Evolutionary conservation across 257 asterid genomes (phyloP), one percentile per base, ranked within the genome.

Genomic region (Nicotiana tomentosiformis): DNA sequence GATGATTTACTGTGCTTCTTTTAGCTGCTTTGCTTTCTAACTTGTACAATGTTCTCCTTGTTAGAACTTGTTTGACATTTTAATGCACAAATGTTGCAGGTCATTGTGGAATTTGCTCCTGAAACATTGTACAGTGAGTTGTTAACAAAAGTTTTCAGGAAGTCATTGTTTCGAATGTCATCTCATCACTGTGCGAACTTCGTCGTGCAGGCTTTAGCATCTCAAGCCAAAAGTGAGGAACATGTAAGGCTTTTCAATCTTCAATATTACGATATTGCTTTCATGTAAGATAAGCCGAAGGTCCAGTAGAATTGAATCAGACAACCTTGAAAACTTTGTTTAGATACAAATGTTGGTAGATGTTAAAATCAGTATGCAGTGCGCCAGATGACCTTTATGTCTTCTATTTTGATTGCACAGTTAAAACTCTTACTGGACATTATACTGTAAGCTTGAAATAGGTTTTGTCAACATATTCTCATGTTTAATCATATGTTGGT

Each of bases 31-130:
- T 68, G 20, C 57, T 30, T 83, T 64, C 57, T 26, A 53, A 67
- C 58, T 37, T 87, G 62, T 72, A 8, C 12, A n/a, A 5, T 20
- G 15, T 77, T 46, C 53, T 53, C 77, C 79, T 30, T 74, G 39
- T 39, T 57, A 30, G 9, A 39, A 55, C 53, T 33, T 82, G 8
- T 65, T 60, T 77, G 66, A 74, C 80, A n/a, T 32, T 76, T 76
- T 64, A 55, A 61, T 23, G 51, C 81, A 26, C 62, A 26, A 51
- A 51, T 51, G 88, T 84, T 83, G 90, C 97, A 94, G 99, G 99
- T 92, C 84, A 89, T 94, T 81, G 83, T 96, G 93, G 94, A 92
- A 86, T 98, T 93, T 87, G 90, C 98, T 83, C 97, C 98, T 78
- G 96, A 92, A 82, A 39, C 87, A 60, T 78, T 96, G 84, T 96